Conservation (phyloP, 768 basidiomycete species). For the Roridomyces roridus region DNA sequence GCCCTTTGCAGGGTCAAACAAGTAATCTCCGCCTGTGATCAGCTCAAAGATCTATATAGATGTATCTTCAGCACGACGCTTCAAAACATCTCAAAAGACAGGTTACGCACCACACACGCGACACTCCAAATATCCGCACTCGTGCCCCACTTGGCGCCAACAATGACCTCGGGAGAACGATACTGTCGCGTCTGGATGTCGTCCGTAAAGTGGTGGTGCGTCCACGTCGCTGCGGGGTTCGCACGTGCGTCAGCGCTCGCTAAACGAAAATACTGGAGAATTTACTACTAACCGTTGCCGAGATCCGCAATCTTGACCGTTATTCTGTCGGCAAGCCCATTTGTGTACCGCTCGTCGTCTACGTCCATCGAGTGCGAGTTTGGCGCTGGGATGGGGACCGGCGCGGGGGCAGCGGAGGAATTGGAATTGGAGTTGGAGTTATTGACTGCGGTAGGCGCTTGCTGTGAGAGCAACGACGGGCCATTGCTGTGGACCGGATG, state of each 20-base stretch:
- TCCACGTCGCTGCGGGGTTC: constrained; percentile 84
- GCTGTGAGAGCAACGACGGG: constrained; percentile 78
- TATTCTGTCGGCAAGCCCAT: constrained; percentile 61
- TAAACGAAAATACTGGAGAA: constrained; percentile 3
- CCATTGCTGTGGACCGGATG: constrained; percentile 36
- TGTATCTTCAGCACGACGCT: background rate
- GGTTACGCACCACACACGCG: constrained; percentile 80
- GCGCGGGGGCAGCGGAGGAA: constrained; percentile 29
- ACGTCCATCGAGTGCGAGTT: constrained; percentile 25
- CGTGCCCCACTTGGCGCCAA: constrained; percentile 95
- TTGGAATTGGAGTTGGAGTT: constrained; percentile 27
- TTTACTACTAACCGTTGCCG: constrained; percentile 76
- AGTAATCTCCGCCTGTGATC: constrained; percentile 95
- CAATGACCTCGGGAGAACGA: constrained; percentile 95
- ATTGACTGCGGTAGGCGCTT: no score
- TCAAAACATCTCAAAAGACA: background rate
- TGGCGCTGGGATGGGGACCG: constrained; percentile 34
- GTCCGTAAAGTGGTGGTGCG: constrained; percentile 97
- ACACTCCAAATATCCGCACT: constrained; percentile 98
- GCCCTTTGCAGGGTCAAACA: constrained; percentile 96
- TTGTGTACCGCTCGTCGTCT: constrained; percentile 19
- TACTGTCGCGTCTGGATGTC: constrained; percentile 99
- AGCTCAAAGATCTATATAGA: constrained; percentile 84
- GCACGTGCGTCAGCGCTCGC: constrained; percentile 5
- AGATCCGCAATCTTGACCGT: constrained; percentile 99